Conservation (phyloP, 345 rosid genomes). For the Sonneratia caseolaris region DNA sequence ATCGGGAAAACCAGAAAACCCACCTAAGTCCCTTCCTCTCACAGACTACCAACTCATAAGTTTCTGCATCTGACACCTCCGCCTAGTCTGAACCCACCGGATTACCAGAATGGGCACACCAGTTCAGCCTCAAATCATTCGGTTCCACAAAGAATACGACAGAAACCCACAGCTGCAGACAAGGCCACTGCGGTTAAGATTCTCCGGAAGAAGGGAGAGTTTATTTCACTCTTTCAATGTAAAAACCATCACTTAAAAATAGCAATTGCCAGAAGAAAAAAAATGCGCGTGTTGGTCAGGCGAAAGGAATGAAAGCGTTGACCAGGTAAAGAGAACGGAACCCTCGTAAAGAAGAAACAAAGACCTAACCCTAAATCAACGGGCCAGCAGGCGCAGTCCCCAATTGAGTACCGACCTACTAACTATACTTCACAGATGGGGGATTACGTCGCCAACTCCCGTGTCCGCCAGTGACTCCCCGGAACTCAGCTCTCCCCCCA, state of each 20-base stretch:
- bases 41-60: neutral
- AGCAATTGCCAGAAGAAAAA: neutral
- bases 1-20: slow-evolving; percentile 22
- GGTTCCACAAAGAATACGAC: neutral
- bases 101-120: neutral
- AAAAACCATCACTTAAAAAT: neutral
- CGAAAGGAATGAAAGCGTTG: neutral
- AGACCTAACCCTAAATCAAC: neutral
- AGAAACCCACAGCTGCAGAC: neutral
- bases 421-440: neutral
- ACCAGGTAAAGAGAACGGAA: neutral
- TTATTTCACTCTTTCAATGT: neutral
- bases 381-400: neutral
- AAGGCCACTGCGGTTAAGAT: neutral
- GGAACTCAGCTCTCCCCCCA: neutral
- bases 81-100: neutral
- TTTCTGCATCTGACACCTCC: neutral
- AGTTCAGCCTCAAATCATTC: neutral
- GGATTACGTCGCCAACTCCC: neutral
- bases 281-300: neutral
- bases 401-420: neutral
- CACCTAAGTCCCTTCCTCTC: slow-evolving; percentile 20
- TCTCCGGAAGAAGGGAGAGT: neutral
- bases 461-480: slow-evolving; percentile 4
- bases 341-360: neutral